Percentiles rank a stretch among this genome's conserved stretches.
phyloP scores from a whole-genome alignment of 768 basidiomycete genomes.

The Amanita inopinata region DNA sequence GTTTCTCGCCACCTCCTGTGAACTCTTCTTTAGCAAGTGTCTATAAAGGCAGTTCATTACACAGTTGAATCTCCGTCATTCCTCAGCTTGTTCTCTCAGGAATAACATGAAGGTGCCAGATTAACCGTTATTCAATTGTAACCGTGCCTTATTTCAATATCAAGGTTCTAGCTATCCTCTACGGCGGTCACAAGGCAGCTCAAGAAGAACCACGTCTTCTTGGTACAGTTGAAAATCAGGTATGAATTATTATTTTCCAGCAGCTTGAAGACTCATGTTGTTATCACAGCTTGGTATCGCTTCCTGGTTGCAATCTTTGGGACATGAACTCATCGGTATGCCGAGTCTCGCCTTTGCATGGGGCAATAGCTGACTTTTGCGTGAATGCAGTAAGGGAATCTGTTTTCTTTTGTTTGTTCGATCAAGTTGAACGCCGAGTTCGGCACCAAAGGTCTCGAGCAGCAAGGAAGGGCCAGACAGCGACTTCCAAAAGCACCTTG shows the following conservation, averaged over 20 bases:
- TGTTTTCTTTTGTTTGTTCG: too few species aligned
- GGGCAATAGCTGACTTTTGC: constrained; percentile 6
- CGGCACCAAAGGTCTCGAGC: constrained; percentile 74
- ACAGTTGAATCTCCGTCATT: neutral
- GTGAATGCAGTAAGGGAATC: neutral
- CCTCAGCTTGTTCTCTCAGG: constrained; percentile 6
- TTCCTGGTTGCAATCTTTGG: constrained; percentile 57
- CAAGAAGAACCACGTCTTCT: constrained; percentile 63
- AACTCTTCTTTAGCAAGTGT: neutral
- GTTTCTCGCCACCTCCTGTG: neutral
- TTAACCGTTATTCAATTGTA: neutral
- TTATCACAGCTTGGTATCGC: constrained; percentile 54
- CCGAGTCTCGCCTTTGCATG: neutral
- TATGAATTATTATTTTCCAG: constrained; percentile 15
- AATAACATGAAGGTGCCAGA: constrained; percentile 34
- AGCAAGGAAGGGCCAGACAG: constrained; percentile 78
- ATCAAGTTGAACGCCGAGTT: too few species aligned
- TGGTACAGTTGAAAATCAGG: constrained; percentile 76
- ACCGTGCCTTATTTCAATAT: constrained; percentile 3
- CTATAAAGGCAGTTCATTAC: constrained; percentile 3
- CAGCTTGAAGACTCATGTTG: constrained; percentile 3
- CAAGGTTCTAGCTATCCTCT: constrained; percentile 67
- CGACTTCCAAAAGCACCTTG: constrained; percentile 75
- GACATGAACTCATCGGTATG: constrained; percentile 69
- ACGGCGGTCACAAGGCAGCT: constrained; percentile 59